Percentiles rank a stretch among this genome's conserved stretches.
These are phyloP conservation scores for Plasmodium sp. DNA, from an alignment of 169 alveolate species.

Conservation along the genomic window DNA sequence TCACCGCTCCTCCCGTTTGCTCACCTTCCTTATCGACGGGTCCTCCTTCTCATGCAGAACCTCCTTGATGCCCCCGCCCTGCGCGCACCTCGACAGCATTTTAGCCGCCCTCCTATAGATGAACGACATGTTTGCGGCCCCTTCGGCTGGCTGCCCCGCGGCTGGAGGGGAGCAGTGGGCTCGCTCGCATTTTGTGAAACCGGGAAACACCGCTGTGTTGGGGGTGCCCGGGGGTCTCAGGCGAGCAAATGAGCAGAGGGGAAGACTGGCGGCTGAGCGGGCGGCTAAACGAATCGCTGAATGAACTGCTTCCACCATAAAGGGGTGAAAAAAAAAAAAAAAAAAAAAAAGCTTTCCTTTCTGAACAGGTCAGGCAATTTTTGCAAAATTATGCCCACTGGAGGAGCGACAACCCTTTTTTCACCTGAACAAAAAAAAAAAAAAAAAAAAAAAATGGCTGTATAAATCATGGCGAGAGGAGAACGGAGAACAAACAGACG, in stretches of 20 bases:
- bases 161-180: background rate
- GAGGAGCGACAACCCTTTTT: background rate
- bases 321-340: background rate
- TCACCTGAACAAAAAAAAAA: background rate
- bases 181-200: background rate
- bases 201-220: background rate
- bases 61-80: conserved; percentile 50
- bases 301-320: background rate
- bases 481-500: background rate
- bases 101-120: conserved; percentile 61
- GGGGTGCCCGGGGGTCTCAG: background rate
- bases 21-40: conserved; percentile 38
- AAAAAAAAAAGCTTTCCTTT: background rate
- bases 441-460: background rate
- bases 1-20: background rate
- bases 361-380: background rate
- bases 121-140: conserved; percentile 33
- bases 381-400: background rate
- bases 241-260: background rate
- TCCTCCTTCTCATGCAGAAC: conserved; percentile 39
- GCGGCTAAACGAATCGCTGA: background rate
- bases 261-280: background rate
- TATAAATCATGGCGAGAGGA: background rate
- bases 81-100: conserved; percentile 10
- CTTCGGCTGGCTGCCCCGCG: background rate